A percentile compares a stretch with the other conserved stretches of the same genome.
These are phyloP conservation scores for Diaporthe capsici DNA, from an alignment of 2,329 filamentous ascomycete genomes.

Conservation along the genomic window DNA sequence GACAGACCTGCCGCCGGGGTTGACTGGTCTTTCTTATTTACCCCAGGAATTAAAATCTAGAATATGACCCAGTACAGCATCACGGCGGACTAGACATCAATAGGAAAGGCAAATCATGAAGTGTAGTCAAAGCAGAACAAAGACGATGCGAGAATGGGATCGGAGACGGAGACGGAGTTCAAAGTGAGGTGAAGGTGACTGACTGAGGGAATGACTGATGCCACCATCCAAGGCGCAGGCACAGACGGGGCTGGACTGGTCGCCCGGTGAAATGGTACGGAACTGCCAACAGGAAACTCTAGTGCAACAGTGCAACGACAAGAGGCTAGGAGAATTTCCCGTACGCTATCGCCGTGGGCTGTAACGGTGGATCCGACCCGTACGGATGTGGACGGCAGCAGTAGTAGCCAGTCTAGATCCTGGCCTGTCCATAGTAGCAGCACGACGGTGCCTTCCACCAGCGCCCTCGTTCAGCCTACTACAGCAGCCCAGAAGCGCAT, in stretches of 20 bases:
- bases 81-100: not conserved
- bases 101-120: too few relatives aligned
- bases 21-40: not conserved
- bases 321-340: conserved; percentile 12
- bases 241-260: not conserved
- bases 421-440: not conserved
- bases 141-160: not conserved
- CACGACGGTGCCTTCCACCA: not conserved
- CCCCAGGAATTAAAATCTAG: not conserved
- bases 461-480: not conserved
- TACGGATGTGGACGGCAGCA: not conserved
- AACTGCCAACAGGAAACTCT: conserved; percentile 17
- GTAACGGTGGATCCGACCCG: conserved; percentile 19
- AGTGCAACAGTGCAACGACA: conserved; percentile 21
- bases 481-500: conserved; percentile 19
- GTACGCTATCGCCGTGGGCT: conserved; percentile 2
- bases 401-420: not conserved
- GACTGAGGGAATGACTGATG: not conserved
- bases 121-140: not conserved
- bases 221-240: not conserved
- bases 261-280: conserved; percentile 11
- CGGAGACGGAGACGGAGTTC: conserved; percentile 4
- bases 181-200: not conserved
- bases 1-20: conserved; percentile 11
- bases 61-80: not conserved